Evolutionary conservation across 1,139 yeast genomes (phyloP).

Genomic region (Pneumocystis sp.): DNA sequence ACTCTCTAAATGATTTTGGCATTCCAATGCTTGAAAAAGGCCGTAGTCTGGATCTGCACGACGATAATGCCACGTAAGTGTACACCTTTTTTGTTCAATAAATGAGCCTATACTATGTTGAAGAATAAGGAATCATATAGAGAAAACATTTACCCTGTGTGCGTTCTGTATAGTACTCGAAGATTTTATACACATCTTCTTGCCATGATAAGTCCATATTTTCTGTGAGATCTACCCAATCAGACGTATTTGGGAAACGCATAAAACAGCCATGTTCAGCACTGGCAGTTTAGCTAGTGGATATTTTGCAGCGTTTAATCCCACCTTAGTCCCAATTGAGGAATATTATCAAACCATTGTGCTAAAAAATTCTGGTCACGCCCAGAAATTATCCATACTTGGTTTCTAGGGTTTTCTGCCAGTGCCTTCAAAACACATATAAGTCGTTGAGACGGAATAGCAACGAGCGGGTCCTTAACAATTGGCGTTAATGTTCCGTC

Average conservation of each 20-base stretch:
- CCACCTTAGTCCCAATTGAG: slow-evolving; percentile 44
- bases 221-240: slow-evolving; percentile 78
- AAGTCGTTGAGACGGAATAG: slow-evolving; percentile 20
- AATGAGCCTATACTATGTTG: slow-evolving; percentile 33
- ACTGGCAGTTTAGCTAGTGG: slow-evolving; percentile 19
- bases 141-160: slow-evolving; percentile 43
- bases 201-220: slow-evolving; percentile 92
- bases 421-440: slow-evolving; percentile 45
- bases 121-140: background rate
- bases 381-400: slow-evolving; percentile 91
- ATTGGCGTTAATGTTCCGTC: slow-evolving; percentile 13
- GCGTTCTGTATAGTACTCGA: slow-evolving; percentile 59
- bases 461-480: slow-evolving; percentile 14
- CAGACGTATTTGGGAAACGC: slow-evolving; percentile 43
- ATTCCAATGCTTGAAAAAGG: slow-evolving; percentile 61
- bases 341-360: slow-evolving; percentile 64
- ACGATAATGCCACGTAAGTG: slow-evolving; percentile 95
- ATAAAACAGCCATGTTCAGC: slow-evolving; percentile 98
- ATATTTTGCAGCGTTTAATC: background rate
- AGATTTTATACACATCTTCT: slow-evolving; percentile 54
- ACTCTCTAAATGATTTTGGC: slow-evolving; percentile 47
- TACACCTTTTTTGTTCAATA: slow-evolving; percentile 80
- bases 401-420: slow-evolving; percentile 63
- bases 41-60: slow-evolving; percentile 90
- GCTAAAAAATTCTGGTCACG: slow-evolving; percentile 84